Evolutionary conservation across 2,329 filamentous ascomycete genomes (phyloP).

Genomic region (Colletotrichum acutatum): DNA sequence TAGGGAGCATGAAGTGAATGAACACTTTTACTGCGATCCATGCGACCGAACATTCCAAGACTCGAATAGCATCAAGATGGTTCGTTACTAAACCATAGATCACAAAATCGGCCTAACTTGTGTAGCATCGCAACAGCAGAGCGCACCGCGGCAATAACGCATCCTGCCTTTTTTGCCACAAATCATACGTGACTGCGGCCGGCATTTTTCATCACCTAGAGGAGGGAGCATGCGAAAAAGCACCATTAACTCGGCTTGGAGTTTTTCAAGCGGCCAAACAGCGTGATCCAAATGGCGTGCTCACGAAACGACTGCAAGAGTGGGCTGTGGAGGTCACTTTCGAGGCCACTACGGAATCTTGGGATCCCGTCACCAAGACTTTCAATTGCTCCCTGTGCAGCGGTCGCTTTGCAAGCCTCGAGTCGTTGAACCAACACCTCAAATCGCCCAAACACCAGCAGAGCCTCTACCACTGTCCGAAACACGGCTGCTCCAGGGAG

Average conservation of each 20-base stretch:
- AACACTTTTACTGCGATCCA: background rate
- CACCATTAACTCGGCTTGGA: background rate
- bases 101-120: no score
- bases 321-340: background rate
- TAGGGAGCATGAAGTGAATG: background rate
- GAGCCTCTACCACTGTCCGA: no score
- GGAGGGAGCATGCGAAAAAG: background rate
- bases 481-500: background rate
- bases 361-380: background rate
- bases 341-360: background rate
- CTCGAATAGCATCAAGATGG: no score
- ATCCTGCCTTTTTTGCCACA: background rate
- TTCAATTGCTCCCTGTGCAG: background rate
- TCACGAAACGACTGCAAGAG: background rate
- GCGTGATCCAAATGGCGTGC: background rate
- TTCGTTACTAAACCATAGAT: no score
- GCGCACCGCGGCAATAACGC: background rate
- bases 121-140: no score
- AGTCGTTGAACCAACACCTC: background rate
- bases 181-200: background rate
- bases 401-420: background rate
- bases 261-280: background rate
- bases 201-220: background rate
- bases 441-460: no score
- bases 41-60: no score